A percentile compares a stretch with the other conserved stretches of the same genome.
These are phyloP conservation scores for Botryosphaeria agaves DNA, from an alignment of 2,329 filamentous ascomycete species.

Conservation along the genomic window DNA sequence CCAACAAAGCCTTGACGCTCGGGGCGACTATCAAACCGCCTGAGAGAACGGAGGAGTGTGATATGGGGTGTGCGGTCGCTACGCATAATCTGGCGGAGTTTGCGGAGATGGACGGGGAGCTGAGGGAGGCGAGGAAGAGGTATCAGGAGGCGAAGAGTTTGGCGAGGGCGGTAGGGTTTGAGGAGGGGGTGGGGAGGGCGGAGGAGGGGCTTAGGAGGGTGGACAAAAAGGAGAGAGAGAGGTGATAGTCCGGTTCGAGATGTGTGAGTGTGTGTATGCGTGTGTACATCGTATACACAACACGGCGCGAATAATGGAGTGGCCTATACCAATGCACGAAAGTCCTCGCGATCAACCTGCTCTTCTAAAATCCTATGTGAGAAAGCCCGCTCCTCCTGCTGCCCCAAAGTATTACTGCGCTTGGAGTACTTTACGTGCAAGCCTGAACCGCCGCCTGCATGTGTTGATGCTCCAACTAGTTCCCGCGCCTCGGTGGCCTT, in stretches of 20 bases:
- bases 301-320: no score
- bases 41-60: constrained; percentile 59
- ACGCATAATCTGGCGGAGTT: constrained; percentile 80
- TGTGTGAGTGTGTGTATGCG: no score
- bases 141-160: constrained; percentile 53
- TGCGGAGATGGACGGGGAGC: constrained; percentile 53
- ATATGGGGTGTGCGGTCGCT: constrained; percentile 65
- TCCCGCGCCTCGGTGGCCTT: no score
- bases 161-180: constrained; percentile 28
- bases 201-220: constrained; percentile 21
- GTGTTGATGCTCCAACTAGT: no score
- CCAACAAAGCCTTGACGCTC: constrained; percentile 54
- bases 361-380: no score
- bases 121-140: constrained; percentile 44
- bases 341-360: no score
- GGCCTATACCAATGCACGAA: no score
- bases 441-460: no score
- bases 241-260: background rate
- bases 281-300: no score
- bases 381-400: no score
- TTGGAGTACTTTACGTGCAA: no score
- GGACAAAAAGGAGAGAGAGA: background rate
- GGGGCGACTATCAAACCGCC: constrained; percentile 48
- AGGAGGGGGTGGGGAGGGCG: constrained; percentile 25
- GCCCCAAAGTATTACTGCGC: no score